A percentile compares a stretch with the other conserved stretches of the same genome.
phyloP scores from a whole-genome alignment of 352 stramenopile genomes.

The Thalassiosira ordinaria region DNA sequence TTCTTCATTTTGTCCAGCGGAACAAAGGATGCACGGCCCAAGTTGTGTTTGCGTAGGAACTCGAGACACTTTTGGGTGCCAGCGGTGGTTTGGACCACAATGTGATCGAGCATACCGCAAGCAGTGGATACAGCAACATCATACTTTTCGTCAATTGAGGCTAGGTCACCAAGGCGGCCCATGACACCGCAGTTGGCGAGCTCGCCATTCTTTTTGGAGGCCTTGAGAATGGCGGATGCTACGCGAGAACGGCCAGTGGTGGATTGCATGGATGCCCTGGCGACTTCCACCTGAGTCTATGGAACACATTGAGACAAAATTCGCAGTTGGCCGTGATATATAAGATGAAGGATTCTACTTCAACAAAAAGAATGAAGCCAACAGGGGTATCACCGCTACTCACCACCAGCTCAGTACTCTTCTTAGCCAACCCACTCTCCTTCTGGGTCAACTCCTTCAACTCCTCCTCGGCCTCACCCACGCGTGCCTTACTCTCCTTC shows the following conservation, averaged over 20 bases:
- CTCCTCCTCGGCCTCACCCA: slow-evolving; percentile 84
- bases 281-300: slow-evolving; percentile 84
- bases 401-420: slow-evolving; percentile 74
- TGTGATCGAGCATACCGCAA: slow-evolving; percentile 93
- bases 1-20: slow-evolving; percentile 97
- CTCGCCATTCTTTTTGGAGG: slow-evolving; percentile 89
- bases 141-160: slow-evolving; percentile 94
- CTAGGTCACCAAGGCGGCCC: slow-evolving; percentile 96
- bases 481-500: slow-evolving; percentile 51
- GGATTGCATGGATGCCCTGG: slow-evolving; percentile 88
- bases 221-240: slow-evolving; percentile 91
- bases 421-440: slow-evolving; percentile 77
- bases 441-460: slow-evolving; percentile 79
- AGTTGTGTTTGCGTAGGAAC: slow-evolving; percentile 93
- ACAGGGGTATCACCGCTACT: too few species aligned
- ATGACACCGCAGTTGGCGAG: slow-evolving; percentile 92
- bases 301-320: too few species aligned
- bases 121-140: slow-evolving; percentile 98
- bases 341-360: too few species aligned
- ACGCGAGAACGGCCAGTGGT: slow-evolving; percentile 88
- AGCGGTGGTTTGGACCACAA: slow-evolving; percentile 96
- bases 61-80: slow-evolving; percentile 95
- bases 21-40: slow-evolving; percentile 96
- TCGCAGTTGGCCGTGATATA: too few species aligned
- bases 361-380: too few species aligned